Evolutionary conservation across 2,329 filamentous ascomycete species (phyloP).

Genomic region (Emydomyces testavorans): DNA sequence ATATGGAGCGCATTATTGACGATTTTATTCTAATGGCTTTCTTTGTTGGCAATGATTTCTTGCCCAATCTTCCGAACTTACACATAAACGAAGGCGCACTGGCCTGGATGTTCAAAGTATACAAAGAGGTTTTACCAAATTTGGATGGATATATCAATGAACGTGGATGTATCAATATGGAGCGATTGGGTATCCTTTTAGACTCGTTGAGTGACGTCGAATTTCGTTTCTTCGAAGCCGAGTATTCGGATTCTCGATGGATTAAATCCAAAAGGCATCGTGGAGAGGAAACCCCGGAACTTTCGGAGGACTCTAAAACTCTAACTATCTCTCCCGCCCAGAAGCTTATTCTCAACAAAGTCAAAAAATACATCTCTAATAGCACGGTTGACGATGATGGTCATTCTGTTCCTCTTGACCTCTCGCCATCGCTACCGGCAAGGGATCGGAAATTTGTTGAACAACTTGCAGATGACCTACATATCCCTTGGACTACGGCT

Average conservation of each 20-base stretch:
- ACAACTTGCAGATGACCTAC: constrained; percentile 61
- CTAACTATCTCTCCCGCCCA: constrained; percentile 70
- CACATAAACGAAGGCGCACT: constrained; percentile 98
- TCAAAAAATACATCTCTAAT: constrained; percentile 71
- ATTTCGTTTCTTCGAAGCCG: constrained; percentile 81
- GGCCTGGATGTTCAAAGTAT: constrained; percentile 93
- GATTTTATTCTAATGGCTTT: constrained; percentile 99
- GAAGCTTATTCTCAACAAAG: constrained; percentile 65
- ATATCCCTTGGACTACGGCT: constrained; percentile 53
- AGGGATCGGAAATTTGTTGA: constrained; percentile 89
- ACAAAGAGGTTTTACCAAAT: constrained; percentile 78
- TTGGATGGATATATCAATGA: constrained; percentile 95
- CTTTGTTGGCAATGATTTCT: constrained; percentile 97
- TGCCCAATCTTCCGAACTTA: constrained; percentile 87
- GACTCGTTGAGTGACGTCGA: constrained; percentile 81
- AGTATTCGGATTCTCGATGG: constrained; percentile 82
- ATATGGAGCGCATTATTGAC: constrained; percentile 93
- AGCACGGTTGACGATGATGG: constrained; percentile 44
- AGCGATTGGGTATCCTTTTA: constrained; percentile 63
- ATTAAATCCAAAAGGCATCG: constrained; percentile 75
- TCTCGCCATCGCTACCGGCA: constrained; percentile 62
- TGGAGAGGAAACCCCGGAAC: constrained; percentile 52
- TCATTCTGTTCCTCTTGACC: constrained; percentile 49
- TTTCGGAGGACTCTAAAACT: constrained; percentile 44
- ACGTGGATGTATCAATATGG: constrained; percentile 78